Evolutionary conservation across 192 early-diverging fungal genomes (phyloP).

Genomic region (Backusella tuberculispora): DNA sequence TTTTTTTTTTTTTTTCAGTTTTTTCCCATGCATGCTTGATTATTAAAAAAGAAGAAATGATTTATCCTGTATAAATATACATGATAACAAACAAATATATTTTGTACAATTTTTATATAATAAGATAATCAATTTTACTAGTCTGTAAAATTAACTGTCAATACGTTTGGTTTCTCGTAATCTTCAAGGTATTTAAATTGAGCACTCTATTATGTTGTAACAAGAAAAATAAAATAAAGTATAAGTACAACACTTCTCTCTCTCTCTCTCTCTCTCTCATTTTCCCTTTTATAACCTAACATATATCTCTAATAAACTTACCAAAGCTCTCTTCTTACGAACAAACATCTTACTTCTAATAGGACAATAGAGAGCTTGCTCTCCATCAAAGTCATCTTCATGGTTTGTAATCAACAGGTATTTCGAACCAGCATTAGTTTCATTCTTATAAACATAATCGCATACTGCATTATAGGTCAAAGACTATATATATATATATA

Average conservation of each 20-base stretch:
- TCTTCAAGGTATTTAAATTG: constrained; percentile 29
- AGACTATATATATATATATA: too few relatives aligned
- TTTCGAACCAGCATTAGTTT: constrained; percentile 24
- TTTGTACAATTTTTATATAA: too few relatives aligned
- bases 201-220: constrained; percentile 18
- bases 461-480: constrained; percentile 38
- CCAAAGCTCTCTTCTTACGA: constrained; percentile 42
- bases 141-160: constrained; percentile 10
- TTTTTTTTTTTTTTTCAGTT: too few relatives aligned
- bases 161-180: constrained; percentile 32
- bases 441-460: constrained; percentile 43
- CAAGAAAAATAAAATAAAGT: not conserved
- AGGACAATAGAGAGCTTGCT: constrained; percentile 29
- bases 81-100: too few relatives aligned
- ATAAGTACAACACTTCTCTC: not conserved
- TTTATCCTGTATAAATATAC: too few relatives aligned
- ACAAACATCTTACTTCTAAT: constrained; percentile 41
- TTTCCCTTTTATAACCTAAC: not conserved
- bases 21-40: too few relatives aligned
- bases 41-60: too few relatives aligned
- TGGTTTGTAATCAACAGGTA: constrained; percentile 31
- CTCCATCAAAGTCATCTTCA: constrained; percentile 25
- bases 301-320: constrained; percentile 7
- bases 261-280: too few relatives aligned
- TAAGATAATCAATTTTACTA: not conserved